Evolutionary conservation across 371 early-diverging fungal species (phyloP).

Genomic region (Umbelopsis sp.): DNA sequence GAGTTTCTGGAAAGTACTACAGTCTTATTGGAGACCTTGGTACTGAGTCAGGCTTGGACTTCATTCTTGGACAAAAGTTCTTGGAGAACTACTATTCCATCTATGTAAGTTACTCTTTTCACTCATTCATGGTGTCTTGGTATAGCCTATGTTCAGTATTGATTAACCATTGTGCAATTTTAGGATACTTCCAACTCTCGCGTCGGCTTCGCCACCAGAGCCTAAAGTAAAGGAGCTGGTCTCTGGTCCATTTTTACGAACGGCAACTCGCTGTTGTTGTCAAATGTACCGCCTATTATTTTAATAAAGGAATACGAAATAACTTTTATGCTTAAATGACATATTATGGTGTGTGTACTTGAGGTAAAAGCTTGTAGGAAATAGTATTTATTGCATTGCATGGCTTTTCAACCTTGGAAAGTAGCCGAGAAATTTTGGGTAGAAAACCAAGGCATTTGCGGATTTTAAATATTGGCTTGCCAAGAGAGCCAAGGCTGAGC

Average conservation of each 20-base stretch:
- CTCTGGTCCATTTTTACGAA: no score
- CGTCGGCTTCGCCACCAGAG: slow-evolving; percentile 17
- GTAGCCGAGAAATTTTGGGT: neutral
- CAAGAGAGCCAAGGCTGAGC: slow-evolving; percentile 1
- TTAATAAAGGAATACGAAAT: no score
- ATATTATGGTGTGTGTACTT: no score
- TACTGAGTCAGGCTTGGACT: slow-evolving; percentile 1
- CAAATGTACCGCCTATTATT: no score
- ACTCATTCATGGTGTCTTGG: neutral
- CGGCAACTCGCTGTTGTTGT: no score
- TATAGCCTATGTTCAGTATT: neutral
- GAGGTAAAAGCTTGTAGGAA: no score
- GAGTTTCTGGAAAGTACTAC: slow-evolving; percentile 12
- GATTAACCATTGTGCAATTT: neutral
- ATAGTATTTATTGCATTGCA: no score
- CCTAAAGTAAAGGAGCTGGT: neutral
- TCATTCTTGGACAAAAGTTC: slow-evolving; percentile 20
- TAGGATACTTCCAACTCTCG: slow-evolving; percentile 19
- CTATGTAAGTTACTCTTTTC: neutral
- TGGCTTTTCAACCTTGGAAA: no score
- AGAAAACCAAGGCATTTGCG: neutral
- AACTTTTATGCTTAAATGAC: no score
- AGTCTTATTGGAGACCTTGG: slow-evolving; percentile 15
- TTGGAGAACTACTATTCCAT: slow-evolving; percentile 19
- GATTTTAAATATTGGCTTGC: neutral